Percentiles rank a stretch among this genome's conserved stretches.
Conservation (phyloP, 306 rosid species). For the Carpinus viminea region DNA sequence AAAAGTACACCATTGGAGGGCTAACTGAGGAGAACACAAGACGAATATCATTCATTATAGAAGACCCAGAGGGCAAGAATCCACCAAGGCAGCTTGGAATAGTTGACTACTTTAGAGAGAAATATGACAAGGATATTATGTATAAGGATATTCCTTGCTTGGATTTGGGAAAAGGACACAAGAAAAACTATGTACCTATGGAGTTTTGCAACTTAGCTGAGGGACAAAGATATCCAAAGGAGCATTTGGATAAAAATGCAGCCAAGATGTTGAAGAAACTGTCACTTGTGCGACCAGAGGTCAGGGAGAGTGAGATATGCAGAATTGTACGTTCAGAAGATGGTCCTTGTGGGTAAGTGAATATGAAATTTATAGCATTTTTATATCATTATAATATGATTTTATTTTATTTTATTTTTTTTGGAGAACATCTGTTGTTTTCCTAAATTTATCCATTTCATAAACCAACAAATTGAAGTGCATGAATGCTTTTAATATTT, state of each 20-base stretch:
- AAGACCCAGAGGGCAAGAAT: slow-evolving; percentile 38
- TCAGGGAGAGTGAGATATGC: slow-evolving; percentile 43
- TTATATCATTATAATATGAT: not conserved
- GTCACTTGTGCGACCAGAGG: slow-evolving; percentile 48
- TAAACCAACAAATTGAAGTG: not conserved
- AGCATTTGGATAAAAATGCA: slow-evolving; percentile 40
- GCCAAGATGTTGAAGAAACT: slow-evolving; percentile 38
- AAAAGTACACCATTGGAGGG: slow-evolving; percentile 45
- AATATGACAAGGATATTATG: slow-evolving; percentile 47
- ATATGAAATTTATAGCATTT: slow-evolving; percentile 12
- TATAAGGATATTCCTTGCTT: slow-evolving; percentile 67
- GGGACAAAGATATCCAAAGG: slow-evolving; percentile 73
- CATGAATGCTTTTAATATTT: not conserved
- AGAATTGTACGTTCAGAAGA: slow-evolving; percentile 52
- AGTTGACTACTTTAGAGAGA: slow-evolving; percentile 55
- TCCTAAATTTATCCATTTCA: not conserved
- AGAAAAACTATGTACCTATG: slow-evolving; percentile 62
- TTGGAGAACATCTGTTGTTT: slow-evolving; percentile 9
- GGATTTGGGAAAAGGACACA: slow-evolving; percentile 49
- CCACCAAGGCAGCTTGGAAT: slow-evolving; percentile 37
- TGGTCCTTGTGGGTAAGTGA: slow-evolving; percentile 76
- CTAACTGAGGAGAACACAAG: slow-evolving; percentile 41
- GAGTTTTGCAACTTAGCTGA: slow-evolving; percentile 71
- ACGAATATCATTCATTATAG: slow-evolving; percentile 45
- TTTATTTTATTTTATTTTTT: not conserved